A percentile compares a stretch with the other conserved stretches of the same genome.
phyloP scores from a whole-genome alignment of 2,329 filamentous ascomycete species.

The Cyphellophora attinorum region DNA sequence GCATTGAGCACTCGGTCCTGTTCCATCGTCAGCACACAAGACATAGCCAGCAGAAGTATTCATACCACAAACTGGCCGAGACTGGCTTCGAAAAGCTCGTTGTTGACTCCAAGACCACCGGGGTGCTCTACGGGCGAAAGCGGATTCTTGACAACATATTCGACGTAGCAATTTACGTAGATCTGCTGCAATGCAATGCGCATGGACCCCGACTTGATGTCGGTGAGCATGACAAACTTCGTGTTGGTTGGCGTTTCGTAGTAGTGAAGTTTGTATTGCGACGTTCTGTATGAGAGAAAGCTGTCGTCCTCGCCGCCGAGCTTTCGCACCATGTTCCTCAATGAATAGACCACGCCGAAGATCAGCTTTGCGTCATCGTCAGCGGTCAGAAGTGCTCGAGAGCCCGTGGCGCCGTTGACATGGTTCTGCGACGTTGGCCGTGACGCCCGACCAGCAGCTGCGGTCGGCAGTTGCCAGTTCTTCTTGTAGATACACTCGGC shows the following conservation, averaged over 20 bases:
- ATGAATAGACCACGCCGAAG: constrained; percentile 91
- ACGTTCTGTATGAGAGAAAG: constrained; percentile 88
- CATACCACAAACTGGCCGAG: constrained; percentile 42
- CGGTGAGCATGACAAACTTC: constrained; percentile 94
- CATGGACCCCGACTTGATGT: constrained; percentile 81
- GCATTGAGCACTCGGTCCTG: constrained; percentile 20
- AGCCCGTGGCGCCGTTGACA: constrained; percentile 29
- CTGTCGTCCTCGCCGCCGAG: constrained; percentile 86
- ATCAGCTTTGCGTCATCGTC: constrained; percentile 91
- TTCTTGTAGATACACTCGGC: constrained; percentile 96
- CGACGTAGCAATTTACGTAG: constrained; percentile 95
- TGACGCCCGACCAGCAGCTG: constrained; percentile 34
- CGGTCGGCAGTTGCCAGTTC: constrained; percentile 61
- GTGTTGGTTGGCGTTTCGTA: constrained; percentile 95
- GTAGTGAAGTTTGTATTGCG: constrained; percentile 95
- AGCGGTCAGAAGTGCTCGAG: constrained; percentile 39
- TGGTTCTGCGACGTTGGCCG: constrained; percentile 41
- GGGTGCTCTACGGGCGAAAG: constrained; percentile 53
- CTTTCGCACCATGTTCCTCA: constrained; percentile 94
- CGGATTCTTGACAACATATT: constrained; percentile 67
- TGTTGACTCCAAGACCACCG: constrained; percentile 52
- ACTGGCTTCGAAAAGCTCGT: constrained; percentile 55
- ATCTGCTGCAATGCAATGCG: constrained; percentile 93
- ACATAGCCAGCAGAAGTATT: constrained; percentile 5
- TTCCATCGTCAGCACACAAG: constrained; percentile 3